Conservation (phyloP, 495 filamentous ascomycete genomes). For the Hyaloscypha bicolor region DNA sequence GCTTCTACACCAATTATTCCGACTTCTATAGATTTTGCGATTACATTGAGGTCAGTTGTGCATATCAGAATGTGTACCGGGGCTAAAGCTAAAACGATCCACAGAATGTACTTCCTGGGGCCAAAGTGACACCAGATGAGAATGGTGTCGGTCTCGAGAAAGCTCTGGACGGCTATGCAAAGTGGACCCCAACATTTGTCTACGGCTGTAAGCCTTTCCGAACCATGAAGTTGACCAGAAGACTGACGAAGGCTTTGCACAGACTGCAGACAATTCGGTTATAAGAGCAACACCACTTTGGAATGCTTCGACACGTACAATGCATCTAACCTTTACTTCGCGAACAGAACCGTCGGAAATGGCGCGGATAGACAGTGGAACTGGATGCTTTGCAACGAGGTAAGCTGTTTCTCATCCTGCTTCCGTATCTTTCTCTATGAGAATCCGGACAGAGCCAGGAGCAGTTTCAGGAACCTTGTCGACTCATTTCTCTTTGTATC, state of each 20-base stretch:
- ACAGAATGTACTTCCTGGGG: constrained; percentile 37
- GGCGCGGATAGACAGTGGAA: constrained; percentile 59
- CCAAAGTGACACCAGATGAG: constrained; percentile 37
- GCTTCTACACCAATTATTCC: constrained; percentile 48
- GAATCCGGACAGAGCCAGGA: neutral
- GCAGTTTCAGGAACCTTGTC: neutral
- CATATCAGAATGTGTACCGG: neutral
- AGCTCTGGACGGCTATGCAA: constrained; percentile 55
- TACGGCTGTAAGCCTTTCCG: constrained; percentile 47
- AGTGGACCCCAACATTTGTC: constrained; percentile 50
- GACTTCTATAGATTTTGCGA: constrained; percentile 59
- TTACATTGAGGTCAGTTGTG: constrained; percentile 43
- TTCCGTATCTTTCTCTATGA: neutral
- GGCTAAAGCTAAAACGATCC: constrained; percentile 13
- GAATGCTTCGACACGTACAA: constrained; percentile 63
- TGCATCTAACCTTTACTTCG: constrained; percentile 56
- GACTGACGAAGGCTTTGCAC: neutral
- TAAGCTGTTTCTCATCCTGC: neutral
- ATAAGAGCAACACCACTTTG: constrained; percentile 47
- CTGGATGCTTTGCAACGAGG: constrained; percentile 66
- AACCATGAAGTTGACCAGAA: neutral
- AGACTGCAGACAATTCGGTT: constrained; percentile 33
- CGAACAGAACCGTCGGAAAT: constrained; percentile 55
- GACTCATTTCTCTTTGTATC: too few species aligned
- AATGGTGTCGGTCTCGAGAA: constrained; percentile 57